Evolutionary conservation across 768 basidiomycete species (phyloP).

Genomic region (Tulasnella sp.): DNA sequence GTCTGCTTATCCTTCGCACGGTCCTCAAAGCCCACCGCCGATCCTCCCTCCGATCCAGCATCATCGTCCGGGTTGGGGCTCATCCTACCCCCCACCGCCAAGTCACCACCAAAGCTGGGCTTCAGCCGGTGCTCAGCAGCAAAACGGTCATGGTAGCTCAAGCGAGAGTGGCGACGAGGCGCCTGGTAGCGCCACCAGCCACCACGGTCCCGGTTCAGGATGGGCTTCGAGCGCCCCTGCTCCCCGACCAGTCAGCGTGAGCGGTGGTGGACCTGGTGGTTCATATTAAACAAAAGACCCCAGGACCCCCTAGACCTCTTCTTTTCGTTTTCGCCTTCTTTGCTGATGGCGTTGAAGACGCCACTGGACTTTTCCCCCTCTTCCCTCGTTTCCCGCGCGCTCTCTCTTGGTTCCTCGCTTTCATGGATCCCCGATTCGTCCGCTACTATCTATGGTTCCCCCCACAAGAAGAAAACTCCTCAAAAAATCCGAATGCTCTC

Average conservation of each 20-base stretch:
- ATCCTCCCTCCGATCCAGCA: conserved; percentile 29
- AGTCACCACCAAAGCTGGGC: conserved; percentile 20
- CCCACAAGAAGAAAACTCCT: neutral
- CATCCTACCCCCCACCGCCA: neutral
- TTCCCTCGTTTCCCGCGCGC: conserved; percentile 3
- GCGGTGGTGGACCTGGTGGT: neutral
- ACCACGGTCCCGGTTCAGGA: neutral
- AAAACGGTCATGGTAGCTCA: conserved; percentile 12
- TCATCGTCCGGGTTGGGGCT: conserved; percentile 27
- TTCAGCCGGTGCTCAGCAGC: conserved; percentile 5
- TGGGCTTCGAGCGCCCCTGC: neutral
- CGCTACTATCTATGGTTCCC: conserved; percentile 16
- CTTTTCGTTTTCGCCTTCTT: neutral
- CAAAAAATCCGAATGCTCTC: conserved; percentile 3
- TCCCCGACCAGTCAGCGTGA: conserved; percentile 11
- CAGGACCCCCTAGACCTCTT: neutral
- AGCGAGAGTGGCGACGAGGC: conserved; percentile 25
- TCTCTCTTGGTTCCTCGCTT: neutral
- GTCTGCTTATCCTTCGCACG: conserved; percentile 23
- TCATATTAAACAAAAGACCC: neutral
- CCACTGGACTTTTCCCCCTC: conserved; percentile 3
- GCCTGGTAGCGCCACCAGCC: neutral
- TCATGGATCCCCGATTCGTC: conserved; percentile 2
- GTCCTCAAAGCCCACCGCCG: conserved; percentile 23
- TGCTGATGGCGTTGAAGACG: neutral